Base-by-base conservation (phyloP, 2,329 filamentous ascomycete genomes). In the Curvularia hawaiiensis region DNA sequence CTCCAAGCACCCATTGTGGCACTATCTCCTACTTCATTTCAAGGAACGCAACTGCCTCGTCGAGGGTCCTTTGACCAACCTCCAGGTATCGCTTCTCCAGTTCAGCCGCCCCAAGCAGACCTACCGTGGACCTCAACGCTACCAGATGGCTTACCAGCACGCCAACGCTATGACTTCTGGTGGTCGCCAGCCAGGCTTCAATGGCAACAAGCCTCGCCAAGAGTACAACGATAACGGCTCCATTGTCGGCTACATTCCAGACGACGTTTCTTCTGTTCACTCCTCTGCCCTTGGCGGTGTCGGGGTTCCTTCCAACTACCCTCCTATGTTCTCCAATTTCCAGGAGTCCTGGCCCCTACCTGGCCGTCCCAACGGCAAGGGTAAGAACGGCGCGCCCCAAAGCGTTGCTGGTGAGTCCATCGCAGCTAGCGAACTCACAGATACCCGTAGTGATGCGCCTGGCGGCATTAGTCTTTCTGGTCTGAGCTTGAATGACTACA, bases 1-100 rank as follows among this genome's bases (percentile, higher is more conserved):
- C 43, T 95, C 93, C 40, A 99, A 99, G 82, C 95, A 99, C 75
- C 95, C 96, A 61, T 83, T 99, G 39, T 99, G 95, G 95, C 95
- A 99, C 75, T 93, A 93, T 71, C 85, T 99, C 26, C 83, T 99
- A 35, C 84, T 94, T 39, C 95, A 99, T 77, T 99, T 97, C 84
- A 98, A 98, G 82, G 93, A 98, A 75, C 88, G 88, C 68, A 96
- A 96, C 70, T 98, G 94, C 75, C 86, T 99, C 12, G 95, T 99
- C 6, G 95, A 99, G 75, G 95, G 95, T 0, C 94, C 95, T 20
- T 82, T 99, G 63, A 95, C 90, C 61, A 99, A 99, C 74, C 83
- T 99, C n/a, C 95, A 98, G 77, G 90, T 92, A 26, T 97, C 93
- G 12, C 84, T 99, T 47, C 85, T 98, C 63, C 95, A 99, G 72